phyloP scores from a whole-genome alignment of 176 grass and related monocot genomes.

The Ananas comosus region DNA sequence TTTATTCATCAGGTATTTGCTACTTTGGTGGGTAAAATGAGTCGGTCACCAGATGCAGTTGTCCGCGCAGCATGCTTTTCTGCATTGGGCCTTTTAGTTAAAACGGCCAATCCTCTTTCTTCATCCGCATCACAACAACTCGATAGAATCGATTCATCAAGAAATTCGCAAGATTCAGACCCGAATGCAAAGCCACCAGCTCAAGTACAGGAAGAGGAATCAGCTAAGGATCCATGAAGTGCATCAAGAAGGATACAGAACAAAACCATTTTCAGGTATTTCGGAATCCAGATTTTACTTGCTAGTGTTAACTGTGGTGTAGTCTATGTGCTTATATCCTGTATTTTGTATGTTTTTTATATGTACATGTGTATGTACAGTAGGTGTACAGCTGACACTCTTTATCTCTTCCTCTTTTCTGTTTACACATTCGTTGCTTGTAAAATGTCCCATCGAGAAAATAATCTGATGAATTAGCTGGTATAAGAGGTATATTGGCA shows the following conservation, averaged over 20 bases:
- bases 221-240: constrained; percentile 8
- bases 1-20: constrained; percentile 47
- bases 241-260: constrained; percentile 22
- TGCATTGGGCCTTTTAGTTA: constrained; percentile 76
- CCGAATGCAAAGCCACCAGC: constrained; percentile 22
- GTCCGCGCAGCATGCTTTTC: constrained; percentile 72
- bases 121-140: constrained; percentile 26
- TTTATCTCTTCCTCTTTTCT: too few relatives aligned
- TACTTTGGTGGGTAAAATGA: constrained; percentile 64
- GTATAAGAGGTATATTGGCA: not conserved
- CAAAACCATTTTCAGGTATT: not conserved
- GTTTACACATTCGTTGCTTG: too few relatives aligned
- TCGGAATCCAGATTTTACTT: not conserved
- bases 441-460: too few relatives aligned
- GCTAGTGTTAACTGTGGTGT: too few relatives aligned
- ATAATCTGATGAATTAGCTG: too few relatives aligned
- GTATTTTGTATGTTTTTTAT: too few relatives aligned
- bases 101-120: constrained; percentile 60
- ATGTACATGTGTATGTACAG: too few relatives aligned
- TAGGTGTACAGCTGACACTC: too few relatives aligned
- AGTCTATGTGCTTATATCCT: too few relatives aligned
- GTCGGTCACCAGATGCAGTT: constrained; percentile 58
- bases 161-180: constrained; percentile 27
- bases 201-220: constrained; percentile 29
- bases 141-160: constrained; percentile 46